Conservation (phyloP, 192 early-diverging fungal species). For the Coemansia sp. region DNA sequence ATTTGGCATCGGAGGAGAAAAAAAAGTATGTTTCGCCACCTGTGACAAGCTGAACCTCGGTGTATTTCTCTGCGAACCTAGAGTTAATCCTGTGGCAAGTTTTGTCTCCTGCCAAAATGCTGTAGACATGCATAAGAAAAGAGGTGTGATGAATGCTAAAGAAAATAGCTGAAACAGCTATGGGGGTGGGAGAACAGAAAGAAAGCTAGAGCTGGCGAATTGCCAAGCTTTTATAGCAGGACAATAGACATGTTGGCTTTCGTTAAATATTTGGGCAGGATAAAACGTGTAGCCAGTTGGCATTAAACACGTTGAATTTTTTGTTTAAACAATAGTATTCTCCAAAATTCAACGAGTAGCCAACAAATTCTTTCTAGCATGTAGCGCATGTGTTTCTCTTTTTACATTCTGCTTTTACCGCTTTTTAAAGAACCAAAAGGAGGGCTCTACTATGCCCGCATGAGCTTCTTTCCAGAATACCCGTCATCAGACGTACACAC, state of each 20-base stretch:
- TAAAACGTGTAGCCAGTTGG: neutral
- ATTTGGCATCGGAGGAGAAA: neutral
- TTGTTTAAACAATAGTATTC: too few relatives aligned
- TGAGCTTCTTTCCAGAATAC: neutral
- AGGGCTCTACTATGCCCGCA: neutral
- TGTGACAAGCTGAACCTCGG: neutral
- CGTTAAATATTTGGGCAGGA: neutral
- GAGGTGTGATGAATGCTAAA: neutral
- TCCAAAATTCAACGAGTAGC: too few relatives aligned
- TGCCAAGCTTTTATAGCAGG: neutral
- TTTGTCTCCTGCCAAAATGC: neutral
- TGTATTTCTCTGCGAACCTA: neutral
- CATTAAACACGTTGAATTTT: too few relatives aligned
- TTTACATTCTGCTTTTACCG: too few relatives aligned
- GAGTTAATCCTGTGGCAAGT: neutral
- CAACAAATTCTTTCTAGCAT: too few relatives aligned
- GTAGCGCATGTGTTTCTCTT: too few relatives aligned
- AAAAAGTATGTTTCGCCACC: neutral
- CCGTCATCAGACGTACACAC: neutral
- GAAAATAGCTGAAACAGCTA: neutral
- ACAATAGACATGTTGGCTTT: neutral
- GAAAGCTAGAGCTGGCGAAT: neutral
- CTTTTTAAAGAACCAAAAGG: neutral
- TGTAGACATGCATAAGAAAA: neutral
- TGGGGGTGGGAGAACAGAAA: neutral